Conservation (phyloP, 1,284 basidiomycete genomes). For the Pisolithus thermaeus region DNA sequence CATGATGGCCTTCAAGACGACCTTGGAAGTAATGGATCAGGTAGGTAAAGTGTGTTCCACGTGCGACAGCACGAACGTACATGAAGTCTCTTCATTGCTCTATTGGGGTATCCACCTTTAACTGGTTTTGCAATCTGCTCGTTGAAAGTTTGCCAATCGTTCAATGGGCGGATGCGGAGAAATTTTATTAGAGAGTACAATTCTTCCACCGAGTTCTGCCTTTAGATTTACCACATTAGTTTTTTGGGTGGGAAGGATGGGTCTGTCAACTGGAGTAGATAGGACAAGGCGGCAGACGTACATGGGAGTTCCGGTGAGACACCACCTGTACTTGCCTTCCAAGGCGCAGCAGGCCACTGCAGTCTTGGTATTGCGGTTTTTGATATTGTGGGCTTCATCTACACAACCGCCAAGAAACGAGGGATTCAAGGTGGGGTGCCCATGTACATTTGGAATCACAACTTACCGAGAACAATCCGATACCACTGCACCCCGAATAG, state of each 20-base stretch:
- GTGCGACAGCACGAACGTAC: conserved; percentile 30
- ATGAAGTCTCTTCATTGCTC: conserved; percentile 82
- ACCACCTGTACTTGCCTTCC: conserved; percentile 80
- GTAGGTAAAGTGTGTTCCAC: neutral
- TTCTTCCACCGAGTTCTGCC: conserved; percentile 87
- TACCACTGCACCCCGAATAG: conserved; percentile 82
- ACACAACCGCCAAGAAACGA: neutral
- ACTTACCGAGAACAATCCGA: conserved; percentile 76
- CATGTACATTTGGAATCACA: neutral
- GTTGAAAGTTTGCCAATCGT: conserved; percentile 77
- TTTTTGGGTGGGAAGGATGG: neutral
- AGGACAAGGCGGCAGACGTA: conserved; percentile 33
- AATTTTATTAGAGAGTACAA: conserved; percentile 89
- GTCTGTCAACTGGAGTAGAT: neutral
- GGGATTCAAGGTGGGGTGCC: too few species aligned
- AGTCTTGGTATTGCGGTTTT: conserved; percentile 83
- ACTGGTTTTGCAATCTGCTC: conserved; percentile 77
- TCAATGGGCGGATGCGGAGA: conserved; percentile 78
- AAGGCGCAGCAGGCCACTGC: conserved; percentile 80
- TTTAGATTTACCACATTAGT: conserved; percentile 12
- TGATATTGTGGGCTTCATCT: conserved; percentile 98
- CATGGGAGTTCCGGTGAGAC: conserved; percentile 87
- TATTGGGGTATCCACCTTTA: conserved; percentile 59
- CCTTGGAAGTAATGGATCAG: conserved; percentile 33
- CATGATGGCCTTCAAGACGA: conserved; percentile 86